These are phyloP conservation scores for Phaeosphaeria sp. DNA, from an alignment of 2,329 filamentous ascomycete genomes.

Conservation along the genomic window DNA sequence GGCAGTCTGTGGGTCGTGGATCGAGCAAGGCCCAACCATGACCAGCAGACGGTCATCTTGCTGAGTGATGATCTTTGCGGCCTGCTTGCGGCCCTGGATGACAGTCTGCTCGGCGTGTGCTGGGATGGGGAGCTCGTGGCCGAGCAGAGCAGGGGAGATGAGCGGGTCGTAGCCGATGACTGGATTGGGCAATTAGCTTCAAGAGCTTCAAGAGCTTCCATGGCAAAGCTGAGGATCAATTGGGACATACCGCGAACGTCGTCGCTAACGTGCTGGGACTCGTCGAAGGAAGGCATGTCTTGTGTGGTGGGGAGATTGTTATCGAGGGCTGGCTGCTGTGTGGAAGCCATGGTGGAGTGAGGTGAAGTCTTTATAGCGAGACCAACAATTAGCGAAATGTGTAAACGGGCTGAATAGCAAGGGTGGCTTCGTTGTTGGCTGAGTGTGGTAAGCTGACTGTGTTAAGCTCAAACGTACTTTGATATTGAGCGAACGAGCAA, in stretches of 20 bases:
- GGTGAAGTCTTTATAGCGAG: conserved; percentile 20
- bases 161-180: conserved; percentile 94
- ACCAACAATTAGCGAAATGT: conserved; percentile 9
- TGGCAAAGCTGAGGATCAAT: conserved; percentile 12
- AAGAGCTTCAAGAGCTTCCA: conserved; percentile 7
- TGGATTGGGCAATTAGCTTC: conserved; percentile 45
- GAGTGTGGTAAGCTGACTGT: background rate
- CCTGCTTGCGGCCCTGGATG: conserved; percentile 71
- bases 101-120: conserved; percentile 69
- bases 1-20: conserved; percentile 89
- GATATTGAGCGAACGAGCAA: background rate
- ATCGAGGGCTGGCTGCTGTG: conserved; percentile 13
- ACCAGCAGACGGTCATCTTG: conserved; percentile 88
- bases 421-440: conserved; percentile 1
- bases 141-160: conserved; percentile 85
- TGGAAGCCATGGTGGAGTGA: conserved; percentile 17
- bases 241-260: conserved; percentile 58
- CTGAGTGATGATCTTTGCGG: conserved; percentile 77
- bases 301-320: conserved; percentile 5
- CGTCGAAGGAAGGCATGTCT: conserved; percentile 38
- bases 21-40: conserved; percentile 93
- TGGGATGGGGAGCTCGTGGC: conserved; percentile 78
- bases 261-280: conserved; percentile 50
- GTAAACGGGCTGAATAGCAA: conserved; percentile 1
- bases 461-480: background rate